phyloP scores from a whole-genome alignment of 768 basidiomycete genomes.

The Boletus reticulatus region DNA sequence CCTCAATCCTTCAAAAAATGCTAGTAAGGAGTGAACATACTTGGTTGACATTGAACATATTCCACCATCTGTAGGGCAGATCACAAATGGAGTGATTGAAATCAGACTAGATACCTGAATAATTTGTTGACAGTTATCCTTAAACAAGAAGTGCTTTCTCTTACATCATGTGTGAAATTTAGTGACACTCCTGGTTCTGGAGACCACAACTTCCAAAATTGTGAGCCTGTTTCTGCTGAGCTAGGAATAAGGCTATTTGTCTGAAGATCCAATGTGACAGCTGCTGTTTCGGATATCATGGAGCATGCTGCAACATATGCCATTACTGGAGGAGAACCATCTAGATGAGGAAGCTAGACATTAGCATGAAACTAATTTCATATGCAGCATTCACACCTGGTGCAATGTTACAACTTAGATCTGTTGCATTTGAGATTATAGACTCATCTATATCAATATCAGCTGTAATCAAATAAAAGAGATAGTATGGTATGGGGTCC shows the following conservation, averaged over 20 bases:
- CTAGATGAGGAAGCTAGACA: background rate
- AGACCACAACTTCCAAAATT: slow-evolving; percentile 8
- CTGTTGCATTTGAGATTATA: background rate
- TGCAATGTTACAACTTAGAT: background rate
- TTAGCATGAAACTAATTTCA: background rate
- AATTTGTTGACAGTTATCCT: too few species aligned
- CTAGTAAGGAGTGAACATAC: background rate
- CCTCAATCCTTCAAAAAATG: too few species aligned
- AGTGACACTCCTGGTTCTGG: background rate
- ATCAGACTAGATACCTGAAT: background rate
- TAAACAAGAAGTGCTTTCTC: too few species aligned
- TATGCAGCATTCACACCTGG: background rate
- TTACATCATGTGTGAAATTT: background rate
- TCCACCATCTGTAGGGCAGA: background rate
- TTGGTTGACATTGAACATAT: background rate
- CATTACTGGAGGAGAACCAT: background rate
- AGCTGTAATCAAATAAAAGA: slow-evolving; percentile 11
- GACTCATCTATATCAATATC: slow-evolving; percentile 2
- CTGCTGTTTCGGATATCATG: background rate
- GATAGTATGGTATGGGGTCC: background rate
- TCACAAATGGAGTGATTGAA: background rate
- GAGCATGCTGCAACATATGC: slow-evolving; percentile 9
- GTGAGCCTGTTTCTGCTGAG: background rate
- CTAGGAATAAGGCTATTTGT: background rate
- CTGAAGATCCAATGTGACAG: slow-evolving; percentile 2